These are phyloP conservation scores for Coniferiporia weirii DNA, from an alignment of 1,284 basidiomycete species.

Conservation along the genomic window DNA sequence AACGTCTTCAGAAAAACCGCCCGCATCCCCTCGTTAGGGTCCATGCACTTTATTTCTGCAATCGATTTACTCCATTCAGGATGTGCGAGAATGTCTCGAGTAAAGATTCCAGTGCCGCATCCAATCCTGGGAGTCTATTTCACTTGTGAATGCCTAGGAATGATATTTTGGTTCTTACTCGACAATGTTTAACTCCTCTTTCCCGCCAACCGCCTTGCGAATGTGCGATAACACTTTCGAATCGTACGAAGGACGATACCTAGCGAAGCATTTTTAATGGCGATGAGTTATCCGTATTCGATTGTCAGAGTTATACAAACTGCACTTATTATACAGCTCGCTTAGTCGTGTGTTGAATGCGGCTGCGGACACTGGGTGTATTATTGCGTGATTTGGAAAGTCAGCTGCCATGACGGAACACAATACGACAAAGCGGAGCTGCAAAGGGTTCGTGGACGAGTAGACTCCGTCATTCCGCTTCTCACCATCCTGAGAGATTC, in stretches of 20 bases:
- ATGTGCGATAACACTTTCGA: constrained; percentile 23
- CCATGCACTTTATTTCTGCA: constrained; percentile 52
- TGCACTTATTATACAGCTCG: constrained; percentile 26
- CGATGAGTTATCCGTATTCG: too few species aligned
- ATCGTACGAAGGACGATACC: constrained; percentile 24
- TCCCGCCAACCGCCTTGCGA: constrained; percentile 15
- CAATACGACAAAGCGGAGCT: not conserved
- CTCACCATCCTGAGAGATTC: too few species aligned
- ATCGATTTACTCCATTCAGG: constrained; percentile 47
- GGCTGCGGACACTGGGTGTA: constrained; percentile 24
- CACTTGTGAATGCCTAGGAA: not conserved
- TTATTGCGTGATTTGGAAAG: not conserved
- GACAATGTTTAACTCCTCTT: constrained; percentile 21
- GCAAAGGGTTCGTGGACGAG: too few species aligned
- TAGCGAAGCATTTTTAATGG: not conserved
- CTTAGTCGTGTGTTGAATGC: constrained; percentile 26
- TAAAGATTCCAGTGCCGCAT: constrained; percentile 75
- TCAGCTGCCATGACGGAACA: not conserved
- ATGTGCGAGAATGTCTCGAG: constrained; percentile 66
- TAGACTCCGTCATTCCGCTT: too few species aligned
- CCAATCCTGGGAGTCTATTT: constrained; percentile 44
- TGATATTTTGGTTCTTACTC: constrained; percentile 22
- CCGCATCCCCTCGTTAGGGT: constrained; percentile 73
- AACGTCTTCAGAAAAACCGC: constrained; percentile 48
- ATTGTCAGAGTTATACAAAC: not conserved